Base-by-base conservation (phyloP, 352 stramenopile genomes). In the Phytophthora capsici region DNA sequence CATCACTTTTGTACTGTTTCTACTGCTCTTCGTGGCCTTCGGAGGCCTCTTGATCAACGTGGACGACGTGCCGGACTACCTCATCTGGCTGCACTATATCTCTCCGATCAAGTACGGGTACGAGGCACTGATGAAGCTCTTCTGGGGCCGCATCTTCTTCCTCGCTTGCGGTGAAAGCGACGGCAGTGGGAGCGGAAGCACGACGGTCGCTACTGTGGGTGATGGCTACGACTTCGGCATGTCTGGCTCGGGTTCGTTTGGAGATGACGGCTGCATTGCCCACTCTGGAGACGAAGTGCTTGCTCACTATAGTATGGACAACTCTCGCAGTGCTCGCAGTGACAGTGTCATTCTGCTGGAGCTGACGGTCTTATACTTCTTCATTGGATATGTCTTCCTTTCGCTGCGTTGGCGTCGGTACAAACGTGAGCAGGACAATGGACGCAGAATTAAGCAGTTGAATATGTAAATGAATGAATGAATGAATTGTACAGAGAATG, bases 41-140 rank as follows among this genome's bases (percentile, higher is more conserved):
- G 75, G 75, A n/a, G 75, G 75, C 0, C 43, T 86, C 16, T 47
- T 86, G 6, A 44, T 84, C 10, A 82, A 86, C 59, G 71, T 74
- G 23, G 66, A 77, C 63, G 77, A 84, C 36, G 56, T 78, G 4
- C 75, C 72, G 14, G 62, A 78, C 64, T 86, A 82, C 57, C 57
- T 86, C 55, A 81, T 79, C 69, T 86, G 78, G 75, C 55, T 86
- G 44, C 70, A 82, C 57, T 86, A 86, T 61, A 77, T 84, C n/a
- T 86, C 78, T 22, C 76, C 76, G 0, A 46, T 86, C 4, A 84
- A 78, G 38, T 78, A 68, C 30, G 65, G 69, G 45, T 78, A 78
- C 44, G 73, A 81, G 20, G 53, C 73, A 0, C 4, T 78, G 38
- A 81, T 78, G 73, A 81, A 81, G 54, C 69, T 81, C 32, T 71